Evolutionary conservation across 2,329 filamentous ascomycete species (phyloP).

Genomic region (Fusarium mangiferae): DNA sequence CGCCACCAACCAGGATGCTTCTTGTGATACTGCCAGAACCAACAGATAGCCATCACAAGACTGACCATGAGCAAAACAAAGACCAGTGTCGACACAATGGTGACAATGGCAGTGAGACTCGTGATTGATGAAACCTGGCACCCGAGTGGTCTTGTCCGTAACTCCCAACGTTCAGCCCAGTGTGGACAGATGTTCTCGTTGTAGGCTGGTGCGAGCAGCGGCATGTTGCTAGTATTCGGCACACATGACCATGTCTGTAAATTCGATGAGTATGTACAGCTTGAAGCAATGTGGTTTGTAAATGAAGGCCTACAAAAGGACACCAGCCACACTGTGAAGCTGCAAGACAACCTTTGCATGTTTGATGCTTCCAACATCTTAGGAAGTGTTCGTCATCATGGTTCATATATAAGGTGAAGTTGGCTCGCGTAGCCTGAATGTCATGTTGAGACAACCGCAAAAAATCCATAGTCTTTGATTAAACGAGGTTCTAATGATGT

Average conservation of each 20-base stretch:
- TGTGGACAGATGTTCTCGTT: conserved; percentile 63
- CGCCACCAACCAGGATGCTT: conserved; percentile 36
- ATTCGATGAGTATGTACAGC: conserved; percentile 6
- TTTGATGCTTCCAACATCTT: conserved; percentile 63
- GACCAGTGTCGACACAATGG: conserved; percentile 45
- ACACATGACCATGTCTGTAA: conserved; percentile 64
- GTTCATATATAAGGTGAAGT: conserved; percentile 46
- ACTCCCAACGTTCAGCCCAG: conserved; percentile 55
- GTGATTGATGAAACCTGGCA: conserved; percentile 51
- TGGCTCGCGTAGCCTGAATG: conserved; percentile 36
- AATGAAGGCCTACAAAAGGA: conserved; percentile 56
- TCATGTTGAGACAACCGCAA: conserved; percentile 8
- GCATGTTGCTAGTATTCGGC: conserved; percentile 59
- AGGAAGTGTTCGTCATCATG: conserved; percentile 53
- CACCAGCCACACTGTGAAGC: conserved; percentile 62
- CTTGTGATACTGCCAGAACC: conserved; percentile 37
- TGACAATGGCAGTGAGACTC: conserved; percentile 43
- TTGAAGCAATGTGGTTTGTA: neutral
- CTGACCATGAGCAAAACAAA: conserved; percentile 41
- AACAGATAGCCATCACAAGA: conserved; percentile 32
- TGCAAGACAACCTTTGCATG: conserved; percentile 59
- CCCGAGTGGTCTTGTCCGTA: conserved; percentile 50
- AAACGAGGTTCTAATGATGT: neutral
- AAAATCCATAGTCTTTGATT: conserved; percentile 20
- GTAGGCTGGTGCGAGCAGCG: conserved; percentile 61